These are phyloP conservation scores for Kodamaea kaohsiungensis DNA, from an alignment of 805 yeast species.

Conservation along the genomic window DNA sequence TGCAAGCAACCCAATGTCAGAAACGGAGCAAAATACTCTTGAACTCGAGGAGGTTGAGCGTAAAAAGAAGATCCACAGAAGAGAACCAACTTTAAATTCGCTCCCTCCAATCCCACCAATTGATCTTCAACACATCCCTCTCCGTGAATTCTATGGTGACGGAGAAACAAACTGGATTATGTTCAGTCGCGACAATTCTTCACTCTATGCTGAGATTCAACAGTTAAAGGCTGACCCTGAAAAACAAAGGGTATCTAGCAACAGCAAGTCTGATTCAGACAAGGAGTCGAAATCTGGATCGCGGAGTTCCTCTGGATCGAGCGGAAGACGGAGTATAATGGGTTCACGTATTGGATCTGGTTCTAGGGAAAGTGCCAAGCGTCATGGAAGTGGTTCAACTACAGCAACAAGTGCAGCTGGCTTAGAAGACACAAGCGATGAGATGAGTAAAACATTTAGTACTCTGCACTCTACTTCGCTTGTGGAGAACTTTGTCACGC, in stretches of 20 bases:
- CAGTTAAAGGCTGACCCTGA: constrained; percentile 19
- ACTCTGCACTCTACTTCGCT: not conserved
- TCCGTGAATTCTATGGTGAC: constrained; percentile 19
- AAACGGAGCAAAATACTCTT: not conserved
- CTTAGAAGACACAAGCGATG: constrained; percentile 6
- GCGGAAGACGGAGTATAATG: not conserved
- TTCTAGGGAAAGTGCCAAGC: not conserved
- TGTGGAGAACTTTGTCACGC: constrained; percentile 8
- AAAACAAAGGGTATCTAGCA: not conserved
- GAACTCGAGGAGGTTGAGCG: not conserved
- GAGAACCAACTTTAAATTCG: not conserved
- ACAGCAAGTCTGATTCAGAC: not conserved
- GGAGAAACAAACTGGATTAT: constrained; percentile 25
- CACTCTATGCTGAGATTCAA: constrained; percentile 23
- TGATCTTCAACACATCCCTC: constrained; percentile 10
- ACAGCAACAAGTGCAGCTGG: constrained; percentile 6
- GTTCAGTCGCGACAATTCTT: constrained; percentile 26
- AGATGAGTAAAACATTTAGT: constrained; percentile 4
- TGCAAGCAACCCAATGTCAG: not conserved
- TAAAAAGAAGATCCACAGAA: not conserved
- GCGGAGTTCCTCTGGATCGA: not conserved
- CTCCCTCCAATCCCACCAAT: constrained; percentile 8
- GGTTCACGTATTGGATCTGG: not conserved
- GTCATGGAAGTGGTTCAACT: constrained; percentile 5
- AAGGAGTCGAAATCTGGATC: not conserved